Base-by-base conservation (phyloP, 2,329 filamentous ascomycete species). In the Fusarium chaquense region DNA sequence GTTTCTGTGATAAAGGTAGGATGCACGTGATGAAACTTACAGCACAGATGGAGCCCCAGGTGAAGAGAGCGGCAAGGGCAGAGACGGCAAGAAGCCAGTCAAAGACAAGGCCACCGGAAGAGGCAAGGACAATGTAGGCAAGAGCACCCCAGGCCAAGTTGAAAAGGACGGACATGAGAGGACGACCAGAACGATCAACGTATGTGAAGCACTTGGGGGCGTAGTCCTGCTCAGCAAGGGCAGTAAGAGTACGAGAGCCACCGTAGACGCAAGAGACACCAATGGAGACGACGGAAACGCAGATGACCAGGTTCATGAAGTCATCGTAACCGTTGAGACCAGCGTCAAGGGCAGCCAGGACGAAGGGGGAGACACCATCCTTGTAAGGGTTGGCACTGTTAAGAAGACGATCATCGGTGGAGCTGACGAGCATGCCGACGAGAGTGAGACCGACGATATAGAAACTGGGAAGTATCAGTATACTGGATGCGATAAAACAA, bases 81-180 rank as follows among this genome's bases (percentile, higher is more conserved):
- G 88, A 90, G 15, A 91, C 81, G 8, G 89, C 86, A 28, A 88
- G 84, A 3, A 91, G 84, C 89, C 89, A 91, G 67, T 86, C 83
- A 57, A 91, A 90, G 16, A 90, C 84, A 0, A 80, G 77, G 7
- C 78, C 75, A 43, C 87, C 87, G 1, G 80, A 78, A 2, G 83
- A 78, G 6, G 77, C 79, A 2, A 83, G 75, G 62, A 81, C 82
- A 35, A 87, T 72, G 57, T 83, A 86, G 40, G 82, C 85, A 3
- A 87, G 79, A 9, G 77, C 79, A 20, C 83, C 85, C 62, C 83
- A 85, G 50, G 77, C 59, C n/a, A 87, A 77, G 46, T 84, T 78
- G 46, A 83, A 62, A 54, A 78, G 33, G n/a, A 86, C 84, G 0
- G 84, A 80, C 4, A 77, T 59, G 2, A 87, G 78, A 10, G 85